Base-by-base conservation (phyloP, 306 rosid genomes). In the Acmispon strigosus region DNA sequence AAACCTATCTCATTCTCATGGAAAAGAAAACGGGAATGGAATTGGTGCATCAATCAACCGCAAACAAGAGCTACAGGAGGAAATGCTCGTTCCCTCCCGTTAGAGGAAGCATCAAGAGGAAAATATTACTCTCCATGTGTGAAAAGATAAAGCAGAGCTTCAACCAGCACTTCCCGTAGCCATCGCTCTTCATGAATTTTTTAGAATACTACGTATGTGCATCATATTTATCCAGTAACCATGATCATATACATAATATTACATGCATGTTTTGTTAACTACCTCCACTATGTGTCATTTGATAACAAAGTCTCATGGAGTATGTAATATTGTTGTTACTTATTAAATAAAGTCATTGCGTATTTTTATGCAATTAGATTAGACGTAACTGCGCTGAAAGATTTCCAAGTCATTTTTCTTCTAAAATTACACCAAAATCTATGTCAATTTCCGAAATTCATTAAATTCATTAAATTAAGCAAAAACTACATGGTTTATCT, bases 61-160 rank as follows among this genome's bases (percentile, higher is more conserved):
- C 70, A 64, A 4, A 39, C 32, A 72, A 64, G 53, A 73, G 32
- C 24, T 51, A 20, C 14, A 63, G 29, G 60, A 63, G 29, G 60
- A 67, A 42, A 36, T 14, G 14, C 32, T 66, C 70, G 15, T 53
- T 60, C 57, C 73, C 70, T 68, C 84, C 78, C 0, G 66, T 6
- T 47, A 67, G 86, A 48, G 84, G 89, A 71, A 65, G 78, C 45
- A 76, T 82, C 78, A 82, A 82, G 66, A 79, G 84, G 73, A 85
- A 52, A 74, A 79, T 85, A 18, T 69, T 85, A 68, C 8, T 34
- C 17, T 69, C 66, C 16, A 5, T 79, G 36, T 66, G 8, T 74
- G 66, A 56, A 54, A 80, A 45, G 20, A 34, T 82, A 9, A 85
- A 76, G 85, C 32, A 29, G 4, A 20, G 64, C 13, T 58, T 71